These are phyloP conservation scores for Diaporthe nobilis DNA, from an alignment of 2,329 filamentous ascomycete genomes.

Conservation along the genomic window DNA sequence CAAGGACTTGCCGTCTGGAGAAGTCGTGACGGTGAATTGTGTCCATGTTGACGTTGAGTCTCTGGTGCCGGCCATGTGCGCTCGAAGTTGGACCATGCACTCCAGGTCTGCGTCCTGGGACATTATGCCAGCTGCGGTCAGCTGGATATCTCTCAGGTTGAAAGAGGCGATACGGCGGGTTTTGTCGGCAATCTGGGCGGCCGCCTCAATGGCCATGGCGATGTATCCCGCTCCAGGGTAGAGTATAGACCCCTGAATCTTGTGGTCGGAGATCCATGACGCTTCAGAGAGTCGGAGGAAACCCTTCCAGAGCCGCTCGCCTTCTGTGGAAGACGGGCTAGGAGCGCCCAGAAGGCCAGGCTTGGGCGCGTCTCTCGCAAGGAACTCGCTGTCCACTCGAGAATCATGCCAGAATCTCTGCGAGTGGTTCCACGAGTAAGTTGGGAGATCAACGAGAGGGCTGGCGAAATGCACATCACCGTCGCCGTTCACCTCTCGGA, in stretches of 20 bases:
- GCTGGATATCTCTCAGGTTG: constrained; percentile 35
- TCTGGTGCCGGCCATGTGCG: constrained; percentile 33
- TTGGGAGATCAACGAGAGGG: constrained; percentile 54
- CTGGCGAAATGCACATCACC: constrained; percentile 19
- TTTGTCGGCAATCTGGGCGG: not conserved
- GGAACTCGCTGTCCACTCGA: not conserved
- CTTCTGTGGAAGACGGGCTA: not conserved
- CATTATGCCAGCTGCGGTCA: constrained; percentile 36
- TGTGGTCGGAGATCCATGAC: constrained; percentile 29
- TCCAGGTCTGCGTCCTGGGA: constrained; percentile 35
- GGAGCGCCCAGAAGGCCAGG: not conserved
- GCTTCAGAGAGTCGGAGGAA: constrained; percentile 46
- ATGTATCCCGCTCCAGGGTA: constrained; percentile 32
- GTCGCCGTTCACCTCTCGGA: constrained; percentile 5
- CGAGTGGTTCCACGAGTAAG: constrained; percentile 63
- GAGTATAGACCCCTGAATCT: constrained; percentile 7
- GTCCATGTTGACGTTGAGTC: constrained; percentile 37
- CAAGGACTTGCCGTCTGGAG: constrained; percentile 34
- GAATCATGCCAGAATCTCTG: constrained; percentile 55
- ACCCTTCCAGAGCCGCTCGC: constrained; percentile 38
- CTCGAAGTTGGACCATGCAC: constrained; percentile 34
- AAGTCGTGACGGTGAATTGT: constrained; percentile 38
- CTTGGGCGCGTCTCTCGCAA: not conserved
- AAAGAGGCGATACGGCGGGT: not conserved
- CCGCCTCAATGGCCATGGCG: constrained; percentile 37